Conservation (phyloP, 345 rosid genomes). For the Salix viminalis region DNA sequence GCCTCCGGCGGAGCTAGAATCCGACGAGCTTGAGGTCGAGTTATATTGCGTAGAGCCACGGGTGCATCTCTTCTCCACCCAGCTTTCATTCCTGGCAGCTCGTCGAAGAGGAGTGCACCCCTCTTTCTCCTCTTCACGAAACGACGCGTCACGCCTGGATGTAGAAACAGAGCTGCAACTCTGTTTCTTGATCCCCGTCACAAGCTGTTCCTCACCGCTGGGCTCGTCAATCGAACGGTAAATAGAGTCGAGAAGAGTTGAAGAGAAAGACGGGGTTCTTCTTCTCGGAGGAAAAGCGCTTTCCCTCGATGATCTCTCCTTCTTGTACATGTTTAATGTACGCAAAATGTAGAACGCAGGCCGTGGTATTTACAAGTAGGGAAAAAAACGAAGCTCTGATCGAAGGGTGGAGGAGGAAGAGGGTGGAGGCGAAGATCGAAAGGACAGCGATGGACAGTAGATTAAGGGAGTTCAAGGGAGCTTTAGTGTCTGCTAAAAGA, state of each 20-base stretch:
- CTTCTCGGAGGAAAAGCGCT: slow-evolving; percentile 47
- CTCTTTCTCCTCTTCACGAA: slow-evolving; percentile 9
- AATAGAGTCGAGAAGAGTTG: slow-evolving; percentile 68
- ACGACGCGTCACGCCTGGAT: background rate
- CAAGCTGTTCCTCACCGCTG: slow-evolving; percentile 11
- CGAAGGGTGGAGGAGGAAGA: background rate
- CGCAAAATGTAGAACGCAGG: background rate
- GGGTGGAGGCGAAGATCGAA: background rate
- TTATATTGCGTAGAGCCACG: slow-evolving; percentile 16
- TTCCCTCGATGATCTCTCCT: slow-evolving; percentile 28
- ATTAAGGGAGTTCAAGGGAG: slow-evolving; percentile 4
- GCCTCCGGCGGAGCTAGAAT: slow-evolving; percentile 40
- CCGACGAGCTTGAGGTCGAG: slow-evolving; percentile 47
- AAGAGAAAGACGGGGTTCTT: slow-evolving; percentile 82
- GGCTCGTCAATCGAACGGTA: slow-evolving; percentile 66
- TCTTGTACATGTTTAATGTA: slow-evolving; percentile 28
- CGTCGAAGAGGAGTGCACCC: slow-evolving; percentile 30
- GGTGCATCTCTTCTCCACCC: slow-evolving; percentile 44
- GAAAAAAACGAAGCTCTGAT: background rate
- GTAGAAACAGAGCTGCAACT: slow-evolving; percentile 20
- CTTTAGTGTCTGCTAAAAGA: slow-evolving; percentile 49
- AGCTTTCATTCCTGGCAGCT: slow-evolving; percentile 47
- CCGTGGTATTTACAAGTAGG: background rate
- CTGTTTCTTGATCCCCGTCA: slow-evolving; percentile 33
- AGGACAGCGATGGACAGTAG: slow-evolving; percentile 11